A percentile compares a stretch with the other conserved stretches of the same genome.
These are phyloP conservation scores for Solanum clarkiae DNA, from an alignment of 257 asterid species.

Conservation along the genomic window DNA sequence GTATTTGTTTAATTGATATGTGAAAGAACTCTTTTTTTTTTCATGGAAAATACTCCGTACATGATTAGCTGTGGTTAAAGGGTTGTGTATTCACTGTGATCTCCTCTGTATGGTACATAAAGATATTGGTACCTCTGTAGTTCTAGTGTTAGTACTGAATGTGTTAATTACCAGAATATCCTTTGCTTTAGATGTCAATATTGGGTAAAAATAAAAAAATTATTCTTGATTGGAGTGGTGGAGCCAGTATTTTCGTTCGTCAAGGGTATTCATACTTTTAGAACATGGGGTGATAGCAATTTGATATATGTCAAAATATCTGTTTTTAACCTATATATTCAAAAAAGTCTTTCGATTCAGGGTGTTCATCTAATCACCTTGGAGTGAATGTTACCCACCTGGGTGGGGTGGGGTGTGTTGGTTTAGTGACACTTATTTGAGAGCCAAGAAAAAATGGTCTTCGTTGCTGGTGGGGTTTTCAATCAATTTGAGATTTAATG, in stretches of 20 bases:
- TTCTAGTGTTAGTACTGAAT: neutral
- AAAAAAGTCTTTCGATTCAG: too few relatives aligned
- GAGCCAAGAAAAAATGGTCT: conserved; percentile 19
- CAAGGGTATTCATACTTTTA: too few relatives aligned
- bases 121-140: neutral
- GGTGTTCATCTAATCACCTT: too few relatives aligned
- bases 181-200: neutral
- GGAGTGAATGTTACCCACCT: too few relatives aligned
- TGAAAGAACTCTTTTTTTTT: neutral
- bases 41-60: neutral
- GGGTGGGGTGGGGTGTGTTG: neutral
- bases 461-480: conserved; percentile 9
- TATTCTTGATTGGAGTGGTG: neutral
- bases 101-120: neutral
- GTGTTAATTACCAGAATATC: neutral
- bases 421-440: neutral
- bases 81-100: neutral
- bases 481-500: conserved; percentile 5
- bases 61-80: conserved; percentile 8
- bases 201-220: conserved; percentile 1
- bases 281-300: too few relatives aligned
- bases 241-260: too few relatives aligned
- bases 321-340: too few relatives aligned
- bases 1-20: neutral
- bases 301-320: too few relatives aligned